phyloP scores from a whole-genome alignment of 139 green algal genomes.

The Nannochloris sp. region DNA sequence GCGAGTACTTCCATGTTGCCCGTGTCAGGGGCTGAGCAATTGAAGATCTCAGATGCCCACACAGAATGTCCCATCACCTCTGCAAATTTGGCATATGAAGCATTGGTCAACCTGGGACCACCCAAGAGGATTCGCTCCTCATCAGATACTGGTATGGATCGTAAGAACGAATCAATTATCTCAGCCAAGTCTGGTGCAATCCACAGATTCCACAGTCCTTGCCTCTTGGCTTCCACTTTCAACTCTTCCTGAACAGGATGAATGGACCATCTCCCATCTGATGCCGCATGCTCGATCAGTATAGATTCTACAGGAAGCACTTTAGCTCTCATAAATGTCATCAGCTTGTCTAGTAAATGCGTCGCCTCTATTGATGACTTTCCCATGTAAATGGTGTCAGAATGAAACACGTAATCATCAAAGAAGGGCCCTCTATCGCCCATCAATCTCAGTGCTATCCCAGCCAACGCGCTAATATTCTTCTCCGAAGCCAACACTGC shows the following conservation, averaged over 20 bases:
- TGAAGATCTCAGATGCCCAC: constrained; percentile 93
- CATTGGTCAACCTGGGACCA: constrained; percentile 75
- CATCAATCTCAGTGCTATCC: constrained; percentile 31
- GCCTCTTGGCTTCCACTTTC: constrained; percentile 57
- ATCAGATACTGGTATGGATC: not conserved
- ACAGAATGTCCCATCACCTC: constrained; percentile 46
- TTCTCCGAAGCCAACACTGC: constrained; percentile 39
- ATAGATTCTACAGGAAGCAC: constrained; percentile 49
- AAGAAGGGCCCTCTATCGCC: not conserved
- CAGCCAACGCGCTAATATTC: constrained; percentile 51
- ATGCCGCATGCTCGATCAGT: constrained; percentile 43
- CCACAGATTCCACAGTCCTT: constrained; percentile 97
- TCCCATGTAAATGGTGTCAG: constrained; percentile 7
- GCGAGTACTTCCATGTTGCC: constrained; percentile 96
- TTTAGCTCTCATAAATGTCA: constrained; percentile 68
- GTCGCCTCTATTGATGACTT: constrained; percentile 25
- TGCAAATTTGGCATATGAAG: constrained; percentile 86
- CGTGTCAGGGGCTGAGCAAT: constrained; percentile 96
- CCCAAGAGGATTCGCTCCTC: constrained; percentile 33
- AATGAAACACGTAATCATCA: too few species aligned
- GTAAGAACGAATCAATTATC: constrained; percentile 7
- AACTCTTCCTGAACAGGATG: constrained; percentile 73
- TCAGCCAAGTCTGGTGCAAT: constrained; percentile 55
- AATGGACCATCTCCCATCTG: constrained; percentile 54
- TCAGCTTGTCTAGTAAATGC: constrained; percentile 38